A percentile compares a stretch with the other conserved stretches of the same genome.
These are phyloP conservation scores for Persicaria tinctoria DNA, from an alignment of 148 eudicot species.

Conservation along the genomic window DNA sequence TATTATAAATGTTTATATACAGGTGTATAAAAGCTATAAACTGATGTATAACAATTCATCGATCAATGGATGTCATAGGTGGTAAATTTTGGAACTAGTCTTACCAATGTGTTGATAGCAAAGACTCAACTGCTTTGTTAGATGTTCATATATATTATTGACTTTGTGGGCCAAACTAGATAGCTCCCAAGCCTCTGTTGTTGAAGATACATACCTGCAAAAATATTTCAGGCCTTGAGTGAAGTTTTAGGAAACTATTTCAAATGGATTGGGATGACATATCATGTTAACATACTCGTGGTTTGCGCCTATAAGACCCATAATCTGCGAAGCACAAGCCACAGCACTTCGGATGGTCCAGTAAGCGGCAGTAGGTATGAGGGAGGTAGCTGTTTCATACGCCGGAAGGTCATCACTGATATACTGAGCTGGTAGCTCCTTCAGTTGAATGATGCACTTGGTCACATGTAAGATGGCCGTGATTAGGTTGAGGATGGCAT, in stretches of 20 bases:
- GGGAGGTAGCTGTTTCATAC: conserved; percentile 32
- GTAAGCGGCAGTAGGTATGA: conserved; percentile 58
- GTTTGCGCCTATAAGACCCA: conserved; percentile 52
- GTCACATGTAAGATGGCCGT: conserved; percentile 51
- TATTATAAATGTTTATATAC: neutral
- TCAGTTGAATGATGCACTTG: conserved; percentile 56
- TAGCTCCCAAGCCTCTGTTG: conserved; percentile 80
- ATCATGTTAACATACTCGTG: conserved; percentile 45
- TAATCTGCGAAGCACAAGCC: conserved; percentile 54
- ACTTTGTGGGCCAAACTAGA: conserved; percentile 67
- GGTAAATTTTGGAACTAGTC: conserved; percentile 1
- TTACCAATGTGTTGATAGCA: conserved; percentile 54
- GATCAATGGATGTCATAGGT: neutral
- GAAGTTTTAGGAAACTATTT: neutral
- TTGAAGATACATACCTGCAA: conserved; percentile 46
- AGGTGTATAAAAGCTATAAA: neutral
- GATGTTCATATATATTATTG: conserved; percentile 47
- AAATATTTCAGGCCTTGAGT: neutral
- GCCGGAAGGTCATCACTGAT: conserved; percentile 38
- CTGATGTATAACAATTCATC: neutral
- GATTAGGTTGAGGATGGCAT: conserved; percentile 45
- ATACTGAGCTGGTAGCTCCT: conserved; percentile 53
- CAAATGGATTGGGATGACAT: neutral
- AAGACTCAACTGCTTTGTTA: conserved; percentile 38
- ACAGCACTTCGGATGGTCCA: conserved; percentile 64